Evolutionary conservation across 1,139 yeast species (phyloP).

Genomic region (Scheffersomyces cryptocercus): DNA sequence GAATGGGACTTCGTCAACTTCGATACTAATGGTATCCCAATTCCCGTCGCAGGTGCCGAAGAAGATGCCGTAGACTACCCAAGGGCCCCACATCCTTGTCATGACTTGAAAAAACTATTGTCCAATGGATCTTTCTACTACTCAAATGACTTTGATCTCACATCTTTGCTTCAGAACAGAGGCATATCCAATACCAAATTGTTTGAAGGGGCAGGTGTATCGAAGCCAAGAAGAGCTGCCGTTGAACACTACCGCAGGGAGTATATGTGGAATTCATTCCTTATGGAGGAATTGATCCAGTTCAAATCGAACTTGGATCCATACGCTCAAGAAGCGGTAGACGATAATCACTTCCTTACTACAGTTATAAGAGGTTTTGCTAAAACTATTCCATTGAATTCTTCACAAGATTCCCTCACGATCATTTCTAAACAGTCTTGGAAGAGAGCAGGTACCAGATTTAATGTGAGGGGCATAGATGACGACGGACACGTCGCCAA

Average conservation of each 20-base stretch:
- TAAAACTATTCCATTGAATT: slow-evolving; percentile 63
- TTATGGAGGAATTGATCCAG: slow-evolving; percentile 79
- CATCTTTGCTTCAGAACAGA: slow-evolving; percentile 75
- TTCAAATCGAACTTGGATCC: slow-evolving; percentile 72
- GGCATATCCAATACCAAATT: slow-evolving; percentile 44
- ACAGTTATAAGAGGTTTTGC: slow-evolving; percentile 96
- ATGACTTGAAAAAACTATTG: slow-evolving; percentile 71
- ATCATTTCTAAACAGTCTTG: slow-evolving; percentile 92
- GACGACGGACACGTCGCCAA: slow-evolving; percentile 96
- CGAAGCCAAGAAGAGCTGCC: slow-evolving; percentile 15
- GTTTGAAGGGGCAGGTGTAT: slow-evolving; percentile 25
- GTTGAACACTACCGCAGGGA: slow-evolving; percentile 69
- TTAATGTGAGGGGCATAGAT: slow-evolving; percentile 91
- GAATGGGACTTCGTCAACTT: slow-evolving; percentile 80
- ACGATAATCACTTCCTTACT: slow-evolving; percentile 77
- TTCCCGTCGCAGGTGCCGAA: slow-evolving; percentile 16
- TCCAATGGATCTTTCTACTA: slow-evolving; percentile 90
- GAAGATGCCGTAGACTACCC: slow-evolving; percentile 19
- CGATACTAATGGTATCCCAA: slow-evolving; percentile 64
- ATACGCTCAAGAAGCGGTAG: slow-evolving; percentile 58
- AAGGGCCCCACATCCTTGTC: slow-evolving; percentile 76
- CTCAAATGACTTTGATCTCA: slow-evolving; percentile 88
- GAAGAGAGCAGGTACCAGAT: slow-evolving; percentile 95
- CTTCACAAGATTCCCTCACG: slow-evolving; percentile 62
- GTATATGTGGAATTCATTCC: slow-evolving; percentile 95